Base-by-base conservation (phyloP, 306 rosid species). In the Cajanus cajan region DNA sequence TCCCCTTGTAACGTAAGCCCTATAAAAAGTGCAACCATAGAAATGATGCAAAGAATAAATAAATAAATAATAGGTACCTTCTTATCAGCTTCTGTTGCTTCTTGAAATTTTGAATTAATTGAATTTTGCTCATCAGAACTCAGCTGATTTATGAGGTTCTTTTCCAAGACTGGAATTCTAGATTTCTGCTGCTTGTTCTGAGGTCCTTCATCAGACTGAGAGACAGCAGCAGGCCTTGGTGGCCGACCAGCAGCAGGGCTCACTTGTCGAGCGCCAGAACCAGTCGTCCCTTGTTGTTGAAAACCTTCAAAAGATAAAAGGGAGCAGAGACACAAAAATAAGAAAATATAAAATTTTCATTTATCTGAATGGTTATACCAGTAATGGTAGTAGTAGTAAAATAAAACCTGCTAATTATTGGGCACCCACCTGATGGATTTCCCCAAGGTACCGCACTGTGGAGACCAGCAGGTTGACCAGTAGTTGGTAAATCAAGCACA, bases 61-160 rank as follows among this genome's bases (percentile, higher is more conserved):
- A 34, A 47, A 73, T 74, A 83, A 47, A 67, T 64, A 74, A 36
- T 45, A 84, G 66, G 59, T 74, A 76, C 99, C 98, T 89, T 96
- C 83, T 90, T 90, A 85, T 84, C 97, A 34, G 98, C 98, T 77
- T 91, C 97, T 33, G 94, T 80, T 33, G 96, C 99, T 58, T 96
- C 99, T 82, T 90, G 87, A 70, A 90, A 87, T 83, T 89, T 96
- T 52, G 84, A 78, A 79, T 85, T 90, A 47, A 93, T 88, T 13
- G 92, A 83, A 78, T 86, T 86, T 85, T 90, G 96, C 90, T 96
- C 98, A 72, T 89, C 98, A 40, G 92, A 88, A 88, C 98, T 90
- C 63, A 93, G 88, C 84, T 96, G 99, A 76, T 82, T 76, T 34
- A 93, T 84, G 82, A 96, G 91, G 82, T 85, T 82, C 83, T 93